Base-by-base conservation (phyloP, 768 basidiomycete species). In the Coprinellus micaceus region DNA sequence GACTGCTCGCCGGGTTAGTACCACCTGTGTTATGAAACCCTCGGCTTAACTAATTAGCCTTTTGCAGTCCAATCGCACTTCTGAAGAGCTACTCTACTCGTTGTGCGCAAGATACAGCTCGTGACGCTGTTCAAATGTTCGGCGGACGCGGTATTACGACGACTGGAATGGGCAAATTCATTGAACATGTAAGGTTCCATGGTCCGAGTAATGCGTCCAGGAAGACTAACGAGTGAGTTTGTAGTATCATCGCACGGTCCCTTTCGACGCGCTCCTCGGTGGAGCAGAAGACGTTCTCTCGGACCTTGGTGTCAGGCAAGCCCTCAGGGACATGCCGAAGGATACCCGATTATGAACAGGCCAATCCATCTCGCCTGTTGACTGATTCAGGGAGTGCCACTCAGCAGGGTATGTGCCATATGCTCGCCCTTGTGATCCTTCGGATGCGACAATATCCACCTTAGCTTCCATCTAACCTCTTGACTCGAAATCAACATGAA, bases 111-210 rank as follows among this genome's bases (percentile, higher is more conserved):
- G 83, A 87, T 56, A 88, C 85, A 30, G 84, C 86, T 19, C 77
- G 81, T 6, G 77, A 78, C 63, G 76, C 77, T 40, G 75, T 80
- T 17, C 75, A 77, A 71, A 82, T 94, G 58, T 94, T 93, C 61
- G 91, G 91, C 64, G 93, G 92, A 17, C 83, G 93, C 53, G 92
- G 89, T 24, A 82, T 95, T 49, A 94, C 93, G 2, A 81, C 82
- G 67, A 84, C 83, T 1, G 91, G 91, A 17, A 91, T 92, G 88
- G 91, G 91, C 37, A 76, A 74, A 53, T 80, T 78, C 63, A 82
- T 90, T 48, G 90, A 93, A 69, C 87, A 89, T 64, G 83, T 84
- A 59, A 59, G 80, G 47, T 48, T n/a, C 24, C 15, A 17, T 17
- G 5, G 36, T 33, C 33, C 33, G 33, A 33, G 13, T 33, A 33